A percentile compares a stretch with the other conserved stretches of the same genome.
Conservation (phyloP, 257 asterid genomes). For the Ilex asprella region DNA sequence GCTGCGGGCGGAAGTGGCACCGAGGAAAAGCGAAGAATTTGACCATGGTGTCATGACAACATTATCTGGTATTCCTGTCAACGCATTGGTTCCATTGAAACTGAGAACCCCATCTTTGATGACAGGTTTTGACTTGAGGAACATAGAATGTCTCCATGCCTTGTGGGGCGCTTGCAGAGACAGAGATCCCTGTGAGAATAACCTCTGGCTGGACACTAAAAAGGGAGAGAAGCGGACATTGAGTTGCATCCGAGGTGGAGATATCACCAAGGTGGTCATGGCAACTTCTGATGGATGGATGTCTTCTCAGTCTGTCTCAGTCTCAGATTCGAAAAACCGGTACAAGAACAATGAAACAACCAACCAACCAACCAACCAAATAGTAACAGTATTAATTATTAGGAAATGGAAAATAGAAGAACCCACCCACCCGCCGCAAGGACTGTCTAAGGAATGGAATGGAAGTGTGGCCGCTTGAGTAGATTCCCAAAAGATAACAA, state of each 20-base stretch:
- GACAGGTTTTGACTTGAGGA: constrained; percentile 24
- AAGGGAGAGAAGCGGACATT: constrained; percentile 13
- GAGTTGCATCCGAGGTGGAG: constrained; percentile 17
- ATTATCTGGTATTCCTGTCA: constrained; percentile 35
- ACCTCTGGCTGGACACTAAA: constrained; percentile 11
- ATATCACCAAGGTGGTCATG: constrained; percentile 21
- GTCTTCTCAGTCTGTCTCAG: neutral
- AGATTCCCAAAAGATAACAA: neutral
- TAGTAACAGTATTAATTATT: no score
- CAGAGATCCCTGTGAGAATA: constrained; percentile 16
- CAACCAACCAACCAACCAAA: no score
- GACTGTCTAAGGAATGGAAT: no score
- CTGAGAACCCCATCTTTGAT: constrained; percentile 25
- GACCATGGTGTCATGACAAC: constrained; percentile 31
- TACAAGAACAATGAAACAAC: neutral
- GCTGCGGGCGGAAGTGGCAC: constrained; percentile 23
- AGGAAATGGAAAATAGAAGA: no score
- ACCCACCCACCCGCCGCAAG: no score
- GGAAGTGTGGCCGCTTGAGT: neutral
- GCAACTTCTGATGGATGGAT: neutral
- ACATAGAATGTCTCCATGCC: constrained; percentile 19
- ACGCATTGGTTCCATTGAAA: constrained; percentile 23
- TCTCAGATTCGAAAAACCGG: neutral
- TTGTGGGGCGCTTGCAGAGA: constrained; percentile 13
- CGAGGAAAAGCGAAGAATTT: constrained; percentile 36